Evolutionary conservation across 805 yeast species (phyloP), one percentile per base, ranked within the genome.

Genomic region (Candida silvicultrix): DNA sequence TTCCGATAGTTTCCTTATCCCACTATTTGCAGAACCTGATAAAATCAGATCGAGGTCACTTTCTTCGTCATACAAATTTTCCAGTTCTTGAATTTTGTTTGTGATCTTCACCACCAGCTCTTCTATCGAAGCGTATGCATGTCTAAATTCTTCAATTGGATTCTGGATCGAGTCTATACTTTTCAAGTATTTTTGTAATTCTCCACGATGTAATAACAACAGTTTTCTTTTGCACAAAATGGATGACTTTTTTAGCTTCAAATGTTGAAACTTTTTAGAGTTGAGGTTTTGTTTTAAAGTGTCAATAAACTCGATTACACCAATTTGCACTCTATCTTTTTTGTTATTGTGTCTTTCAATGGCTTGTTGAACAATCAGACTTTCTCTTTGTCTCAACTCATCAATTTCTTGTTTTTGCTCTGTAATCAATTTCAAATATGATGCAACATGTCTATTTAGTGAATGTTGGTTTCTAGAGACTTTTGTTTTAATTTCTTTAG

Each of bases 401-500:
- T 78, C 85, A 47, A 88, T 87, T 59, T 83, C 89, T 46, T 71
- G 75, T 53, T 80, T 79, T 58, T 86, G 96, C 56, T 85, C 89
- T 2, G 89, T 79, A 34, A 89, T 89, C 84, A 85, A 84, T 64
- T 83, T 82, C 58, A 87, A 67, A 58, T 89, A 89, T 4, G 90
- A 82, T 0, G 94, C 89, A 39, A 89, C 90, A 65, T 88, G 96
- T 38, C 92, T 70, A 58, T 83, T 87, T 49, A 89, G 71, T 47
- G 80, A 83, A 44, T 81, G 89, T 50, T 80, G 81, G 59, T 89
- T 89, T 49, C 94, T 66, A 2, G 77, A 72, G 2, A 86, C 69
- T 54, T 86, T 87, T 0, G 96, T 90, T 59, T 86, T 86, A 54
- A 90, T 90, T 53, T 85, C 89, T 59, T 89, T 89, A 15, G 97